Evolutionary conservation across 75 land plant species (phyloP), one percentile per base, ranked within the genome.

Genomic region (Selaginella moellendorffii): DNA sequence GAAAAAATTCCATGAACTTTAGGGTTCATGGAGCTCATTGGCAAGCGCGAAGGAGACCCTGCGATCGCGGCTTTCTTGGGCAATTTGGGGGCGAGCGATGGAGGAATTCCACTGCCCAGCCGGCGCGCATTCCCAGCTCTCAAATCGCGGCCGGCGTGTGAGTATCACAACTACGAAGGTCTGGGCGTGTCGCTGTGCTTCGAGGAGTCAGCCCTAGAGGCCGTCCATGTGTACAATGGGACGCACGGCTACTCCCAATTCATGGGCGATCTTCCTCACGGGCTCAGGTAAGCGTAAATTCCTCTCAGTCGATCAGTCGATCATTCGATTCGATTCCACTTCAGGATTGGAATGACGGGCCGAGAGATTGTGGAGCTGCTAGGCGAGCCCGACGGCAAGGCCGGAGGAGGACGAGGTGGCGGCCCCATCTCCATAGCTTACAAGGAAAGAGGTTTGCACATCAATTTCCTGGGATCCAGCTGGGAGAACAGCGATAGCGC

Each of bases 361-460:
- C 30, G 31, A 31, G 71, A 69, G 17, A 64, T 69, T 42, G 67
- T 69, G 5, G 63, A 12, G 14, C 51, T 63, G 25, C 31, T 69
- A 36, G 71, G 67, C 8, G 67, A 69, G 26, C 71, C 71, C 0
- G 71, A 69, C 52, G 71, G 67, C 25, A 69, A 69, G 46, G 30
- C 63, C 26, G 71, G 67, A 19, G n/a, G n/a, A n/a, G 71, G 71
- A 42, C 54, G 68, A 0, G 1, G 54, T 0, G 71, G 71, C 27
- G 67, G 71, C 12, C 69, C 71, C 22, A 69, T 69, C 24, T 69
- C 71, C 25, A 18, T 69, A 18, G 52, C 67, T 23, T 69, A 69
- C 1, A 69, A 63, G 30, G 67, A 69, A 9, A 69, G 46, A 51
- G 71, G 67, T 0, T 0, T 69, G 28, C 71, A 69, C 21, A 29